Evolutionary conservation across 2,329 filamentous ascomycete genomes (phyloP).

Genomic region (Claviceps digitariae): DNA sequence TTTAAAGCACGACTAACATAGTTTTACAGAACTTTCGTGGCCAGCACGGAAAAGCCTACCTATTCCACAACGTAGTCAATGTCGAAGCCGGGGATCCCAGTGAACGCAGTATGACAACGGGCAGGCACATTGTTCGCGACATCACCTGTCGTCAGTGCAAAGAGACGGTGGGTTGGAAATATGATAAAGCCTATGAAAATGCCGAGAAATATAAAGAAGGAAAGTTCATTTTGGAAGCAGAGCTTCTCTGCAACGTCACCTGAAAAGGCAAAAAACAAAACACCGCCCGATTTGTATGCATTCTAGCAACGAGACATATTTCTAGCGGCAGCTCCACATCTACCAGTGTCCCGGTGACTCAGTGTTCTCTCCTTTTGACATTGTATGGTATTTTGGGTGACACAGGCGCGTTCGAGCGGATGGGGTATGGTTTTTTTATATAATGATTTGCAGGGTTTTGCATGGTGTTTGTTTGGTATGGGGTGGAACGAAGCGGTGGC

Average conservation of each 20-base stretch:
- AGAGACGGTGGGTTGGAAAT: constrained; percentile 94
- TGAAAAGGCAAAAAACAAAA: not conserved
- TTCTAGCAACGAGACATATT: not conserved
- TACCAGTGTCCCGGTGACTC: not conserved
- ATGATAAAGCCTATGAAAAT: constrained; percentile 88
- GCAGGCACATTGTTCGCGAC: constrained; percentile 84
- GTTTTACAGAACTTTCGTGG: constrained; percentile 77
- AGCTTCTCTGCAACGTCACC: constrained; percentile 72
- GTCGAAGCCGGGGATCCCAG: constrained; percentile 68
- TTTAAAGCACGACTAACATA: not conserved
- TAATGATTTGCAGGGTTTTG: not conserved
- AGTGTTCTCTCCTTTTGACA: not conserved
- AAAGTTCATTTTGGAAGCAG: constrained; percentile 91
- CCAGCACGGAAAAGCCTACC: constrained; percentile 94
- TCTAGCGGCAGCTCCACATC: not conserved
- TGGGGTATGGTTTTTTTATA: not conserved
- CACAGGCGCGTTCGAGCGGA: not conserved
- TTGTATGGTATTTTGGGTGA: not conserved
- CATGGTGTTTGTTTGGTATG: not conserved
- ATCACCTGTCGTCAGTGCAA: constrained; percentile 86
- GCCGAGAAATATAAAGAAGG: constrained; percentile 98
- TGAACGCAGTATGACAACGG: constrained; percentile 97
- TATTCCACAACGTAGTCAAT: constrained; percentile 93
- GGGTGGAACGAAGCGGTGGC: not conserved
- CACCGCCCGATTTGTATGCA: not conserved